phyloP scores from a whole-genome alignment of 78 protist species.

The Trichosphaerium sp. region DNA sequence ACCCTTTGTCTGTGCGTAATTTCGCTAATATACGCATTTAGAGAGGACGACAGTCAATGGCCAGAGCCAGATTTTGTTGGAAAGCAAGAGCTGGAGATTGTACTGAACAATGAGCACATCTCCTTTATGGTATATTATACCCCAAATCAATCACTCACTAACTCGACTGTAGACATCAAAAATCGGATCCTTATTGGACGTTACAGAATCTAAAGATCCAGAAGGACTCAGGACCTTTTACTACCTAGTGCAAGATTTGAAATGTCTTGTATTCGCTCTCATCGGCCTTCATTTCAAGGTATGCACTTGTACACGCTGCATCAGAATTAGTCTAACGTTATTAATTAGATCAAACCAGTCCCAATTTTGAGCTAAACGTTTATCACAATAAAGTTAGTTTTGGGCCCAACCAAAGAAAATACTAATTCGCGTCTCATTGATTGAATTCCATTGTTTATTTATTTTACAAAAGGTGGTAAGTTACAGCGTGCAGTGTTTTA shows the following conservation, averaged over 20 bases:
- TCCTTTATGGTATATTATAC: constrained; percentile 59
- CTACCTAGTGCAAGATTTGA: constrained; percentile 92
- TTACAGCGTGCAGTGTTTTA: no score
- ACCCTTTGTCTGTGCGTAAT: background rate
- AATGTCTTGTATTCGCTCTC: constrained; percentile 84
- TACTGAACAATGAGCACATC: constrained; percentile 78
- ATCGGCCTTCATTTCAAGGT: constrained; percentile 92
- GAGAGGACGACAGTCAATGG: constrained; percentile 90
- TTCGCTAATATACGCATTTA: background rate
- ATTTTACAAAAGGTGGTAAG: no score
- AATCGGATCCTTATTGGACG: constrained; percentile 72
- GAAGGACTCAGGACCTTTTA: constrained; percentile 91
- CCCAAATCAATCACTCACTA: background rate
- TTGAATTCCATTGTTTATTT: no score
- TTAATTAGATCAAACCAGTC: no score
- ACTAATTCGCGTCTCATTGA: no score
- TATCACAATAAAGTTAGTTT: no score
- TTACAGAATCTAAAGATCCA: constrained; percentile 80
- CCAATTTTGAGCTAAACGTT: no score
- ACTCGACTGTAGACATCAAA: constrained; percentile 54
- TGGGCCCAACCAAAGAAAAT: no score
- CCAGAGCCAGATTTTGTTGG: constrained; percentile 90
- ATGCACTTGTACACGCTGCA: no score
- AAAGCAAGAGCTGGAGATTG: constrained; percentile 86
- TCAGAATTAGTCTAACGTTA: no score